These are phyloP conservation scores for Lepidium africanum DNA, from an alignment of 345 rosid genomes.

Conservation along the genomic window DNA sequence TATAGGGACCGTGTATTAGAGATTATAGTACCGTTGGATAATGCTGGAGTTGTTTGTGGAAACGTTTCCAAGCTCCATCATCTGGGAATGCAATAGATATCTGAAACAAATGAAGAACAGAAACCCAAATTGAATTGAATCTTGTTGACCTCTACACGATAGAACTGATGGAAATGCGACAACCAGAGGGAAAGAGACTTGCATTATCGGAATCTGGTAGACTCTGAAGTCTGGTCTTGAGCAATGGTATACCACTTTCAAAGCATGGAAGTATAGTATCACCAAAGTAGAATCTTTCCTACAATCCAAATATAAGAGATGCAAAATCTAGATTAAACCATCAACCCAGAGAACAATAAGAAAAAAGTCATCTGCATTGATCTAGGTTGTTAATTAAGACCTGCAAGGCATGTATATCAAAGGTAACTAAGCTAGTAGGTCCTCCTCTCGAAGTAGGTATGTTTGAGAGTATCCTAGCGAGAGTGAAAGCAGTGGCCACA, in stretches of 20 bases:
- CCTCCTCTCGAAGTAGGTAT: slow-evolving; percentile 89
- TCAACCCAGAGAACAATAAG: background rate
- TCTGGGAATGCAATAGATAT: slow-evolving; percentile 98
- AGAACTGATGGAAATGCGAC: background rate
- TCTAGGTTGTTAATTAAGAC: slow-evolving; percentile 24
- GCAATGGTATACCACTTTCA: slow-evolving; percentile 96
- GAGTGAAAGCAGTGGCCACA: slow-evolving; percentile 94
- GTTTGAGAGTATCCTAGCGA: slow-evolving; percentile 84
- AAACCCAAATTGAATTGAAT: background rate
- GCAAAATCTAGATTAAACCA: background rate
- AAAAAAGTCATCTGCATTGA: background rate
- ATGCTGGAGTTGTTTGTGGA: slow-evolving; percentile 95
- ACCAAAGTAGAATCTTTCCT: slow-evolving; percentile 98
- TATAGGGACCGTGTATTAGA: background rate
- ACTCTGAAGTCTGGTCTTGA: slow-evolving; percentile 65
- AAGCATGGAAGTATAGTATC: slow-evolving; percentile 89
- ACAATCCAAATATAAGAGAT: slow-evolving; percentile 3
- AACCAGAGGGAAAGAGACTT: slow-evolving; percentile 13
- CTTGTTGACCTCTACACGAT: background rate
- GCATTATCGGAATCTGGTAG: slow-evolving; percentile 95
- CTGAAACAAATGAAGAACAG: slow-evolving; percentile 35
- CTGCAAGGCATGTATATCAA: slow-evolving; percentile 97
- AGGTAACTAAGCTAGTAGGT: slow-evolving; percentile 93
- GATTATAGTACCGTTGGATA: slow-evolving; percentile 62
- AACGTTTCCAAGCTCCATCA: slow-evolving; percentile 98